phyloP scores from a whole-genome alignment of 2,329 filamentous ascomycete species.

The Parafenestella ontariensis region DNA sequence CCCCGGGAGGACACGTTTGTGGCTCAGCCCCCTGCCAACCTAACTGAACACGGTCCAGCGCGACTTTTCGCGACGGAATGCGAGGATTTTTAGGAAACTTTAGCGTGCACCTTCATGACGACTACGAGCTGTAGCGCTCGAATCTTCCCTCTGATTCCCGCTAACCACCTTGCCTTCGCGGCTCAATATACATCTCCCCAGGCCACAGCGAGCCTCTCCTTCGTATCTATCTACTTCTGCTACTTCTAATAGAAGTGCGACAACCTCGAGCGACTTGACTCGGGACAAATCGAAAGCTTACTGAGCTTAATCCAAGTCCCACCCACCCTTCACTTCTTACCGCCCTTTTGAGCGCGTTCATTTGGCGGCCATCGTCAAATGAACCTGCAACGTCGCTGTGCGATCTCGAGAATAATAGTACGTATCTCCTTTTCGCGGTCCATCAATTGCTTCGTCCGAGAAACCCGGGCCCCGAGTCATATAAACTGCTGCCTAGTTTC shows the following conservation, averaged over 20 bases:
- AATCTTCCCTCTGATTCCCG: constrained; percentile 37
- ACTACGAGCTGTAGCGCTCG: constrained; percentile 31
- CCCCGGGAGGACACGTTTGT: constrained; percentile 26
- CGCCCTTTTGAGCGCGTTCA: constrained; percentile 74
- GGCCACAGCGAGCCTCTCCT: constrained; percentile 32
- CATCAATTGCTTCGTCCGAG: constrained; percentile 5
- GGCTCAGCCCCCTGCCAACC: neutral
- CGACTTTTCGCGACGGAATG: constrained; percentile 1
- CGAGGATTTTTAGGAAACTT: constrained; percentile 27
- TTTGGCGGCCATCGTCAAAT: constrained; percentile 96
- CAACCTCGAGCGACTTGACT: constrained; percentile 13
- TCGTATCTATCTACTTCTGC: constrained; percentile 16
- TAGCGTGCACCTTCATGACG: constrained; percentile 31
- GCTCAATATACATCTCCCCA: constrained; percentile 33
- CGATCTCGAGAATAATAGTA: constrained; percentile 68
- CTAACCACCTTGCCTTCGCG: constrained; percentile 33
- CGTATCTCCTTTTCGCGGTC: constrained; percentile 41
- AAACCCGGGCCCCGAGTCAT: constrained; percentile 17
- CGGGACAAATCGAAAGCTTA: constrained; percentile 18
- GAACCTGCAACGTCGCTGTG: constrained; percentile 84
- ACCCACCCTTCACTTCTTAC: constrained; percentile 23
- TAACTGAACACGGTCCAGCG: constrained; percentile 8
- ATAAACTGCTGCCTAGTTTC: constrained; percentile 28
- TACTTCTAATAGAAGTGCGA: constrained; percentile 13
- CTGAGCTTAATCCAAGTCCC: constrained; percentile 21